phyloP scores from a whole-genome alignment of 805 yeast genomes.

The Teunomyces lycoperdinae region DNA sequence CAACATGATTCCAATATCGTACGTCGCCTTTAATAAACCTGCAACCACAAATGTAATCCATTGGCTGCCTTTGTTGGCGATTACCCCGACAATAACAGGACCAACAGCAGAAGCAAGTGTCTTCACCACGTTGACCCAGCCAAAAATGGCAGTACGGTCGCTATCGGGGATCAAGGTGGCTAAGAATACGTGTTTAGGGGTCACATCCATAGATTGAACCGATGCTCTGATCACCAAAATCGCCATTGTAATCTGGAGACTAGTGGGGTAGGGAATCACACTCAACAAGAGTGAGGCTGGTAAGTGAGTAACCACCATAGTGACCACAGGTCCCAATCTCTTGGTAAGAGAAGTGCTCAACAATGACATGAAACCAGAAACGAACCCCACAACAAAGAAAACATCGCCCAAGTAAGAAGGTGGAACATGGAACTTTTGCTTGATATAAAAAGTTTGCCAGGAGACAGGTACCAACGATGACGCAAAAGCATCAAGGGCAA shows the following conservation, averaged over 20 bases:
- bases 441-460: slow-evolving; percentile 47
- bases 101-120: slow-evolving; percentile 42
- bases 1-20: slow-evolving; percentile 39
- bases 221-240: slow-evolving; percentile 34
- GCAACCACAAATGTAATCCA: slow-evolving; percentile 44
- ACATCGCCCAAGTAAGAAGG: slow-evolving; percentile 38
- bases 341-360: slow-evolving; percentile 43
- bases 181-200: slow-evolving; percentile 47
- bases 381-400: slow-evolving; percentile 36
- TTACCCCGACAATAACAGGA: slow-evolving; percentile 40
- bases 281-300: slow-evolving; percentile 41
- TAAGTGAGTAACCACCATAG: slow-evolving; percentile 45
- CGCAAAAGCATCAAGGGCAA: slow-evolving; percentile 44
- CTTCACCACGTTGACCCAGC: slow-evolving; percentile 44
- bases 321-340: slow-evolving; percentile 41
- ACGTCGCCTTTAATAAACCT: slow-evolving; percentile 36
- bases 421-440: slow-evolving; percentile 31
- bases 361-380: slow-evolving; percentile 40
- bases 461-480: slow-evolving; percentile 43
- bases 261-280: slow-evolving; percentile 37
- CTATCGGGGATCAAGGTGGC: slow-evolving; percentile 39
- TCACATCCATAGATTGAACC: slow-evolving; percentile 47
- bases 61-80: slow-evolving; percentile 34
- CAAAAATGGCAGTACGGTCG: slow-evolving; percentile 43
- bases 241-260: slow-evolving; percentile 27